phyloP scores from a whole-genome alignment of 2,329 filamentous ascomycete genomes.

The Cytospora chrysosperma region DNA sequence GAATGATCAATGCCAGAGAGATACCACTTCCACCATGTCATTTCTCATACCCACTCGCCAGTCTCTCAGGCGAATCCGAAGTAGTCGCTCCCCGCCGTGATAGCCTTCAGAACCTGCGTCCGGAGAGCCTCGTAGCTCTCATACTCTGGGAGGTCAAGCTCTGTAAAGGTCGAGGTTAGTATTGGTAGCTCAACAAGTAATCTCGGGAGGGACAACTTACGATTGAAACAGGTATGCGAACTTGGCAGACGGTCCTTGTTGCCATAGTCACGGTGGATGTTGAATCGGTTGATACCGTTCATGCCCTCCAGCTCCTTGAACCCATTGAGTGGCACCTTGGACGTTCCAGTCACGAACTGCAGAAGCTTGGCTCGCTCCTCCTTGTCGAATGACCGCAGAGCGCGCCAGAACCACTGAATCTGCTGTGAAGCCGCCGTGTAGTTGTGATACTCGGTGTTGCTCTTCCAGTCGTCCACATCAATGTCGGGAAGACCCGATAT shows the following conservation, averaged over 20 bases:
- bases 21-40: background rate
- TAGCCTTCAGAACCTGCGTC: constrained; percentile 86
- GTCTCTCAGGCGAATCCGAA: constrained; percentile 85
- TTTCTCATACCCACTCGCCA: background rate
- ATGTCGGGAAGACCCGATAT: constrained; percentile 98
- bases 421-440: constrained; percentile 92
- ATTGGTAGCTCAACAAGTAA: background rate
- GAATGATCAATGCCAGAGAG: constrained; percentile 4
- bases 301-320: constrained; percentile 99
- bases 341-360: constrained; percentile 97
- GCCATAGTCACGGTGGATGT: constrained; percentile 97
- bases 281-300: constrained; percentile 98
- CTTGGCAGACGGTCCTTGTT: constrained; percentile 94
- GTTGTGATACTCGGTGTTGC: constrained; percentile 98
- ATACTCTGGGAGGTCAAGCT: constrained; percentile 97
- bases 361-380: constrained; percentile 96
- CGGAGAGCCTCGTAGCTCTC: constrained; percentile 91
- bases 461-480: constrained; percentile 98
- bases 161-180: constrained; percentile 44
- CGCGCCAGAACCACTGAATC: constrained; percentile 99
- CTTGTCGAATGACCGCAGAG: constrained; percentile 95
- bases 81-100: constrained; percentile 95
- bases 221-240: constrained; percentile 98
- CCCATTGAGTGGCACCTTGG: constrained; percentile 95
- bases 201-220: constrained; percentile 58